A percentile compares a stretch with the other conserved stretches of the same genome.
phyloP scores from a whole-genome alignment of 805 yeast genomes.

The Zygosaccharomyces rouxii region DNA sequence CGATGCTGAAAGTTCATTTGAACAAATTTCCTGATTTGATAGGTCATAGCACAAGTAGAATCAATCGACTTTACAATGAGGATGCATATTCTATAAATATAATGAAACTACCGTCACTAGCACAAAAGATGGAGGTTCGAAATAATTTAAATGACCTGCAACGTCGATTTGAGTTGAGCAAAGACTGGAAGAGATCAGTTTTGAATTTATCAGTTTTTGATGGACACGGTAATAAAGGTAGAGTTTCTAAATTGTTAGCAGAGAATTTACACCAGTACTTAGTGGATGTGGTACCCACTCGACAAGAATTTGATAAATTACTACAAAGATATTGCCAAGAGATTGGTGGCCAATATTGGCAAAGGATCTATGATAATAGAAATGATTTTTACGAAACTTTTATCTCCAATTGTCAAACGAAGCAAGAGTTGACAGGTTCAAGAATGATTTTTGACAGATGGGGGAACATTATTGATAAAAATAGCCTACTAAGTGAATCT shows the following conservation, averaged over 20 bases:
- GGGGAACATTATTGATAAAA: slow-evolving; percentile 37
- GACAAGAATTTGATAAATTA: slow-evolving; percentile 41
- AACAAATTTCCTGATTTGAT: slow-evolving; percentile 37
- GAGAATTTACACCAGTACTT: slow-evolving; percentile 49
- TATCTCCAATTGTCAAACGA: slow-evolving; percentile 33
- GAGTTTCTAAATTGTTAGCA: slow-evolving; percentile 57
- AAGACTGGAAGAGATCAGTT: slow-evolving; percentile 31
- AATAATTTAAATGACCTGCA: slow-evolving; percentile 7
- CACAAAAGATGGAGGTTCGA: slow-evolving; percentile 26
- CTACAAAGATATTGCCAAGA: slow-evolving; percentile 50
- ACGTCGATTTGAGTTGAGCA: slow-evolving; percentile 7
- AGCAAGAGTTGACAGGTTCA: slow-evolving; percentile 34
- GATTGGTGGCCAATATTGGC: slow-evolving; percentile 83
- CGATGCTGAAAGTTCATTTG: slow-evolving; percentile 25
- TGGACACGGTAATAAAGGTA: slow-evolving; percentile 86
- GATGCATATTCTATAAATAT: slow-evolving; percentile 71
- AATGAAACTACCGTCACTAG: slow-evolving; percentile 42
- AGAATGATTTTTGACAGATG: slow-evolving; percentile 35
- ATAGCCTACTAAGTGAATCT: slow-evolving; percentile 30
- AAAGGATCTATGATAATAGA: slow-evolving; percentile 56
- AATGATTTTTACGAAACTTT: slow-evolving; percentile 35
- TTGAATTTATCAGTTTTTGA: slow-evolving; percentile 79
- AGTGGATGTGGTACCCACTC: slow-evolving; percentile 39
- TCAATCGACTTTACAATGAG: slow-evolving; percentile 74
- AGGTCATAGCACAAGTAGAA: slow-evolving; percentile 76